Base-by-base conservation (phyloP, 2,329 filamentous ascomycete genomes). In the Calonectria pauciramosa region DNA sequence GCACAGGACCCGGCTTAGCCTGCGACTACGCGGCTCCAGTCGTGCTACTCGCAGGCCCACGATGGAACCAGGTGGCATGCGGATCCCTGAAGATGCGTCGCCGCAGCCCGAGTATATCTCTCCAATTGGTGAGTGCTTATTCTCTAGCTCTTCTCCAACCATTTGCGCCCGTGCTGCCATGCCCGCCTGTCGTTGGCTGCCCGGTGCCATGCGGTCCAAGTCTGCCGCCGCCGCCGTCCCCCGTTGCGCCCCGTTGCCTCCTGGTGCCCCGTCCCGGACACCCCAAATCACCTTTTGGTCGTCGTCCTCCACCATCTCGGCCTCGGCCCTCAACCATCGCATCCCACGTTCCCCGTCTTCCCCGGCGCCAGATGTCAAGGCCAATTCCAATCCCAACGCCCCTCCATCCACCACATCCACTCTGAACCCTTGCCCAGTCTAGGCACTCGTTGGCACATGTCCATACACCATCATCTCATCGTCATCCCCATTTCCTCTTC, bases 41-140 rank as follows among this genome's bases (percentile, higher is more conserved):
- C 41, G 73, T 76, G 75, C 67, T 75, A 70, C 59, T 52, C 69
- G 69, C 44, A 72, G 75, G 68, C 68, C 75, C 69, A 83, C 78
- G 79, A 87, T 87, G 86, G 86, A 86, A 80, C 81, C 82, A 77
- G 80, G 81, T 81, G 80, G 80, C 81, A 86, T 86, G 86, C 87
- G 86, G 82, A 86, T 85, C 86, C 87, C 86, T 86, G 86, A 82
- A 83, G 85, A 86, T 84, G 85, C 84, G 79, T 84, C 85, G 75
- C 87, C 86, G 76, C 80, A 82, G 77, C 81, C 82, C 72, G 82
- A 85, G 76, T 89, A 87, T 84, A 86, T 91, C 78, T 86, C 85
- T 80, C 90, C 90, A 83, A 89, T 91, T 84, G 90, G 90, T 91
- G 84, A 88, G 90, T 85, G 80, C 74, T 79, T 80, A 79, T 79